phyloP scores from a whole-genome alignment of 2,329 filamentous ascomycete species.

The Colletotrichum costaricense region DNA sequence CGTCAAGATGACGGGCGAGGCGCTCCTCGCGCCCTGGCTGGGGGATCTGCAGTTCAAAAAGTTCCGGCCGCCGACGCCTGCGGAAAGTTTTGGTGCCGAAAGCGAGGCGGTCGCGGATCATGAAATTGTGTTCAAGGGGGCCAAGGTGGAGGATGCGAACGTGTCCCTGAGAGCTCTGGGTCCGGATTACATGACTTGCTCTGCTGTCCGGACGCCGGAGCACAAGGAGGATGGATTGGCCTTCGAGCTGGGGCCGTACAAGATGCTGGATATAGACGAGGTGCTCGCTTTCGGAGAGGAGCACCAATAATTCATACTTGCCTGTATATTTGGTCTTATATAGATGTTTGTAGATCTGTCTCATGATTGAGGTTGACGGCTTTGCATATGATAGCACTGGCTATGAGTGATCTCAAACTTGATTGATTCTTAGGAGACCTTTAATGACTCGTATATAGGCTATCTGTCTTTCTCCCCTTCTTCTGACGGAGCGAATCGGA shows the following conservation, averaged over 20 bases:
- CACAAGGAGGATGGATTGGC: conserved; percentile 50
- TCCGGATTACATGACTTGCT: conserved; percentile 65
- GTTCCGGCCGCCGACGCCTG: conserved; percentile 65
- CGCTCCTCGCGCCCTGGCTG: conserved; percentile 79
- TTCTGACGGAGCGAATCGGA: neutral
- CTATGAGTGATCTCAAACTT: neutral
- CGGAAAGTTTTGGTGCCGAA: conserved; percentile 44
- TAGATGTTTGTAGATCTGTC: neutral
- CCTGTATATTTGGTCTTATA: neutral
- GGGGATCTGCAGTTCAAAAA: conserved; percentile 74
- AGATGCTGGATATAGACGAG: conserved; percentile 56
- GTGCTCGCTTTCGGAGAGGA: conserved; percentile 58
- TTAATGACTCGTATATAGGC: neutral
- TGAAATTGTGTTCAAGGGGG: conserved; percentile 53
- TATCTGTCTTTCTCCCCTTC: neutral
- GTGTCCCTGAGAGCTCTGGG: conserved; percentile 57
- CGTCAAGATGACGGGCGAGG: conserved; percentile 86
- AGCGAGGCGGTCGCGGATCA: conserved; percentile 47
- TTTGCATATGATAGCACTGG: neutral
- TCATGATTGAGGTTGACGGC: neutral
- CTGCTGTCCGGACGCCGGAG: conserved; percentile 57
- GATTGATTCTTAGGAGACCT: neutral
- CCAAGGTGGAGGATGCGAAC: conserved; percentile 53
- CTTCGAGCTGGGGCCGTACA: conserved; percentile 54
- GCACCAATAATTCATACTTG: conserved; percentile 7